Conservation (phyloP, 345 rosid genomes). For the Heritiera fomes region DNA sequence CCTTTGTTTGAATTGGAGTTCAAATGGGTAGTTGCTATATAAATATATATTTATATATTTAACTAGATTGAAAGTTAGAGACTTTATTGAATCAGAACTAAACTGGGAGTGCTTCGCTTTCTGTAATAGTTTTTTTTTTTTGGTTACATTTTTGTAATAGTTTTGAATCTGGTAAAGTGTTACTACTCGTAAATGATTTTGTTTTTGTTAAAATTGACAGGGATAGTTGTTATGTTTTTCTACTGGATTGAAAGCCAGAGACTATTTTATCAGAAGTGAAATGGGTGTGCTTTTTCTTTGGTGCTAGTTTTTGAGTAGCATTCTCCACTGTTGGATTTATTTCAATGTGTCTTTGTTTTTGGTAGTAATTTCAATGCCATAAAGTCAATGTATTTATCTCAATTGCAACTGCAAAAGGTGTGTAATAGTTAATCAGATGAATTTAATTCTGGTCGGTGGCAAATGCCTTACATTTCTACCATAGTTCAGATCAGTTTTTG, state of each 20-base stretch:
- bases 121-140: too few species aligned
- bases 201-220: neutral
- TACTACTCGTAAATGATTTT: neutral
- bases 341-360: constrained; percentile 3
- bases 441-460: neutral
- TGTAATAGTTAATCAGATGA: neutral
- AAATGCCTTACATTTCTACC: neutral
- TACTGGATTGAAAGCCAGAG: neutral
- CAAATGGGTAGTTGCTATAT: constrained; percentile 2
- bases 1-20: constrained; percentile 17
- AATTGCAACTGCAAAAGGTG: neutral
- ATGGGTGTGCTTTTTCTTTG: neutral
- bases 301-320: constrained; percentile 4
- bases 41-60: neutral
- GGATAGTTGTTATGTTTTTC: neutral
- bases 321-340: neutral
- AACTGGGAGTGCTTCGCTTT: constrained; percentile 1
- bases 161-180: constrained; percentile 4
- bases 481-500: neutral
- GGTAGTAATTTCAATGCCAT: neutral
- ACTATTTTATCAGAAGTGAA: constrained; percentile 6
- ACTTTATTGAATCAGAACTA: neutral
- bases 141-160: neutral
- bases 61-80: neutral
- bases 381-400: too few species aligned